Percentiles rank a stretch among this genome's conserved stretches.
Conservation (phyloP, 768 basidiomycete genomes). For the Tylopilus vinaceipallidus region DNA sequence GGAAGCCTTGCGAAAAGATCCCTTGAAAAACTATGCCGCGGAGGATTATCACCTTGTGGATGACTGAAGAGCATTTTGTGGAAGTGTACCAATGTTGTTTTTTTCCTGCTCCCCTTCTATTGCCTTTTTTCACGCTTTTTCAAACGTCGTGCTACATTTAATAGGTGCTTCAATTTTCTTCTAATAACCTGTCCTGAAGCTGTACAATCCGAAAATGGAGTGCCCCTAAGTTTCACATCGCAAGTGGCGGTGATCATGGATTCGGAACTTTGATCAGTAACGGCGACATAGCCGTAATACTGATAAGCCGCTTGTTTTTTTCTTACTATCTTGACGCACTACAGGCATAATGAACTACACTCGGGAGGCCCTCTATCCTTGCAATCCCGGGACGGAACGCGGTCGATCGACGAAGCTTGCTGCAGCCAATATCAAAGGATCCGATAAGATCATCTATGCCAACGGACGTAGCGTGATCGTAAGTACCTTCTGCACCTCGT, state of each 20-base stretch:
- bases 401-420: slow-evolving; percentile 73
- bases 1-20: slow-evolving; percentile 75
- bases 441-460: slow-evolving; percentile 78
- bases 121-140: not conserved
- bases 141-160: slow-evolving; percentile 2
- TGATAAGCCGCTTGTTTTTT: not conserved
- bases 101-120: slow-evolving; percentile 19
- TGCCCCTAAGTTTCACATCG: slow-evolving; percentile 21
- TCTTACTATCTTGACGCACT: slow-evolving; percentile 1
- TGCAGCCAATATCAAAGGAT: slow-evolving; percentile 46
- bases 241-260: no score
- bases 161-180: not conserved
- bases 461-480: slow-evolving; percentile 87
- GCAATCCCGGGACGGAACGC: slow-evolving; percentile 66
- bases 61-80: slow-evolving; percentile 17
- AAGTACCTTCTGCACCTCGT: slow-evolving; percentile 33
- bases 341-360: slow-evolving; percentile 47
- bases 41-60: slow-evolving; percentile 23
- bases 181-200: slow-evolving; percentile 1
- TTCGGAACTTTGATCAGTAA: not conserved
- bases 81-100: not conserved
- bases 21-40: slow-evolving; percentile 70
- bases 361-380: slow-evolving; percentile 53
- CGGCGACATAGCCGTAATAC: slow-evolving; percentile 1
- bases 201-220: slow-evolving; percentile 10